Base-by-base conservation (phyloP, 2,329 filamentous ascomycete species). In the Aureobasidium sp. region DNA sequence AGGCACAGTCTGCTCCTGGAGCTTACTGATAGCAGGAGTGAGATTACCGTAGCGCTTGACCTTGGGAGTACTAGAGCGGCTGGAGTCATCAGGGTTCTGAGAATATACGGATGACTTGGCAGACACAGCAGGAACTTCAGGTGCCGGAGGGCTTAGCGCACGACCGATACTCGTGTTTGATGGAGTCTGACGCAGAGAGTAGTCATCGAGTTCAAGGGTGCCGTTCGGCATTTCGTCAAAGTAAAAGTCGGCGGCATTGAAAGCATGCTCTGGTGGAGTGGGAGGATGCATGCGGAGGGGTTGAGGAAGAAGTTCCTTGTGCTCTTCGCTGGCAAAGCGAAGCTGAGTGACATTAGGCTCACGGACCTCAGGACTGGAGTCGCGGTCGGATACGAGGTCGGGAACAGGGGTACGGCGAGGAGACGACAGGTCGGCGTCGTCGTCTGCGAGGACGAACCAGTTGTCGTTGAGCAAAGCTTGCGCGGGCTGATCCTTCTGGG, bases 201-300 rank as follows among this genome's bases (percentile, higher is more conserved):
- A 61, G 36, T 62, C 42, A 9, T 66, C 64, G 4, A 65, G 60
- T 29, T 67, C 57, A 7, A 63, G 58, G 17, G 59, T 48, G 12
- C 61, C 53, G 8, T 60, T 58, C 39, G 56, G 51, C 31, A 59
- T 60, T 22, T 65, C 58, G n/a, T 48, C 64, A 44, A 47, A 67
- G 57, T 41, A 64, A 47, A 58, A 59, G 9, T 58, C 47, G 20
- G 29, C 39, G 14, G 34, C 44, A 37, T 47, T 44, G 36, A 51
- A 49, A 6, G 61, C 20, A 36, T 31, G 29, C 36, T 58, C 34
- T 3, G 75, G 71, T 22, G 74, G 77, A 1, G 76, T 76, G 1
- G 78, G 77, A 5, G 78, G 78, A 65, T 79, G 78, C 76, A 79
- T 80, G 49, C 75, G 72, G 7, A 80, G 71, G 1, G 78, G 78